Percentiles rank a stretch among this genome's conserved stretches.
Conservation (phyloP, 2,329 filamentous ascomycete species). For the Cercospora zeina region DNA sequence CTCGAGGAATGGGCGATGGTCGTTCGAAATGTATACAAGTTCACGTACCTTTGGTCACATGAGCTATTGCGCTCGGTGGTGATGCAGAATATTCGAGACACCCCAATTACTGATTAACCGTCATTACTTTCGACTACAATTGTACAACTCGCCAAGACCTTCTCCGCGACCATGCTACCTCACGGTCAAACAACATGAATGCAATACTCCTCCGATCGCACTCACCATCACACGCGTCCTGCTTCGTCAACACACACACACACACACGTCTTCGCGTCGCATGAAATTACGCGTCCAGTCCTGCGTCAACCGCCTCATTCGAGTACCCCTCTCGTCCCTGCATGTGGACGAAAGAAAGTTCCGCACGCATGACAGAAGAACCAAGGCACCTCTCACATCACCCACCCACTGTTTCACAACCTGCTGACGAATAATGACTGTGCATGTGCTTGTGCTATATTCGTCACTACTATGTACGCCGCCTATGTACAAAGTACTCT, state of each 20-base stretch:
- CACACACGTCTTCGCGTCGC: neutral
- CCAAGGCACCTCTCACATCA: too few species aligned
- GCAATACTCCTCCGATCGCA: neutral
- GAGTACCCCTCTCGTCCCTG: neutral
- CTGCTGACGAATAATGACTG: neutral
- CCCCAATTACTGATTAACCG: neutral
- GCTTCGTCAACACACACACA: neutral
- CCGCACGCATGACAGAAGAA: neutral
- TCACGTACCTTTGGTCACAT: neutral
- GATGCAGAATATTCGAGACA: neutral
- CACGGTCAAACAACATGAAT: too few species aligned
- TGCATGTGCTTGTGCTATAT: neutral
- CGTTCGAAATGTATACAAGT: neutral
- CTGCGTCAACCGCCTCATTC: neutral
- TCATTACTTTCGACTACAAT: neutral
- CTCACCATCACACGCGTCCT: neutral
- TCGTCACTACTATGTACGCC: neutral
- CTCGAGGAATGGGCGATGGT: neutral
- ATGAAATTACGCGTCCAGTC: neutral
- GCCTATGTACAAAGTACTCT: too few species aligned
- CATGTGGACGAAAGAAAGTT: neutral
- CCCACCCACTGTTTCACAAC: neutral
- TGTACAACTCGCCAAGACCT: neutral
- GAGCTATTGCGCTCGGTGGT: neutral
- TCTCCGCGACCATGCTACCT: neutral